Evolutionary conservation across 345 rosid species (phyloP).

Genomic region (Erysimum cheiranthoides): DNA sequence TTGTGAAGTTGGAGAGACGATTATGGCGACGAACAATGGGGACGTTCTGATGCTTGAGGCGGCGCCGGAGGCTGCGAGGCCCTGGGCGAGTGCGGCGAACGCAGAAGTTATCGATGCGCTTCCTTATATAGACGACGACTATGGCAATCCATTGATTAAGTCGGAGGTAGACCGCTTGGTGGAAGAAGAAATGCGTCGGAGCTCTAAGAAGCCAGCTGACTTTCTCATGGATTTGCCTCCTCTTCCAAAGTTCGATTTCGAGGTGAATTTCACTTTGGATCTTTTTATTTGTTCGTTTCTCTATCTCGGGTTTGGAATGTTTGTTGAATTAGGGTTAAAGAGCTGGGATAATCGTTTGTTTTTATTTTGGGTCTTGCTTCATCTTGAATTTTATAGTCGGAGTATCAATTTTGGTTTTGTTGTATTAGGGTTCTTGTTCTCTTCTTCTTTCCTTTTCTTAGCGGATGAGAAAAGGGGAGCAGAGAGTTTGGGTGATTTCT

Average conservation of each 20-base stretch:
- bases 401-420: not conserved
- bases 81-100: constrained; percentile 66
- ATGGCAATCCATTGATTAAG: constrained; percentile 71
- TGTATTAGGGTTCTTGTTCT: constrained; percentile 21
- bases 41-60: constrained; percentile 87
- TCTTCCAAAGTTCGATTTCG: constrained; percentile 64
- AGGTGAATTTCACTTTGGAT: constrained; percentile 51
- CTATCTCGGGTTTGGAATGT: not conserved
- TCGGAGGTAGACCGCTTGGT: constrained; percentile 87
- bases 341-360: not conserved
- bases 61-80: constrained; percentile 59
- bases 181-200: constrained; percentile 97
- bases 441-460: constrained; percentile 3
- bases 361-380: constrained; percentile 7
- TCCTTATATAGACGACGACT: constrained; percentile 97
- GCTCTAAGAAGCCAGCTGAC: constrained; percentile 87
- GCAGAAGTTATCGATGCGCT: constrained; percentile 88
- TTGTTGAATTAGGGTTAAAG: constrained; percentile 23
- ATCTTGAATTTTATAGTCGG: not conserved
- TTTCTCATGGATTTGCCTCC: constrained; percentile 86
- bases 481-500: not conserved
- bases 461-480: not conserved
- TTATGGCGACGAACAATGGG: constrained; percentile 52
- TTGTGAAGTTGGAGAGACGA: constrained; percentile 14
- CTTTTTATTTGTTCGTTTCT: constrained; percentile 20